Conservation (phyloP, 2,329 filamentous ascomycete genomes). For the Pseudogymnoascus sp. region DNA sequence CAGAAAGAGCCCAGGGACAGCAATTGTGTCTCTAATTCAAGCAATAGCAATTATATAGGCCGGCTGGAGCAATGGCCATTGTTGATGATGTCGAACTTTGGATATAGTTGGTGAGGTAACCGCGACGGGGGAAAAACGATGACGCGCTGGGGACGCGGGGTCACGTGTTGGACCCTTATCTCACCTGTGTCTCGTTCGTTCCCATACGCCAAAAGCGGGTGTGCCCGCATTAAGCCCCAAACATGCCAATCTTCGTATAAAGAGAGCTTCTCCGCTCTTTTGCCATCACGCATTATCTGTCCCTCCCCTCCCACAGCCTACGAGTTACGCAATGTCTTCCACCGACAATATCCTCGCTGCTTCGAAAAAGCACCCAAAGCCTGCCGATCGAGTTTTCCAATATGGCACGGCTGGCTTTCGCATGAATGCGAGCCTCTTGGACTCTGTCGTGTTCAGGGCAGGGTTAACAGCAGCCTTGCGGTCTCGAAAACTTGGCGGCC, state of each 20-base stretch:
- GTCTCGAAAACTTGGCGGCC: constrained; percentile 80
- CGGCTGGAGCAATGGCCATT: neutral
- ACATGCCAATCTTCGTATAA: constrained; percentile 7
- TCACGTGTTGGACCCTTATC: constrained; percentile 1
- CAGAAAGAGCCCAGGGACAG: neutral
- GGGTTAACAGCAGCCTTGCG: constrained; percentile 82
- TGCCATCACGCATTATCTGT: neutral
- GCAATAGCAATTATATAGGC: neutral
- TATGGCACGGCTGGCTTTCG: constrained; percentile 64
- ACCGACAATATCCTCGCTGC: constrained; percentile 48
- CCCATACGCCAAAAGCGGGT: constrained; percentile 6
- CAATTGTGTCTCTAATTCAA: neutral
- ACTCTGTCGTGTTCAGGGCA: constrained; percentile 87
- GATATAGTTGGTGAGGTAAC: neutral
- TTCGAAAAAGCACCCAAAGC: constrained; percentile 55
- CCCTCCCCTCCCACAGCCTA: neutral
- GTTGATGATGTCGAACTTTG: neutral
- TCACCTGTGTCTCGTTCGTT: neutral
- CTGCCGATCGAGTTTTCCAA: constrained; percentile 47
- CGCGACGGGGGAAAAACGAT: neutral
- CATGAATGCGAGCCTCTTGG: constrained; percentile 71
- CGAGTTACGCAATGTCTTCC: constrained; percentile 35
- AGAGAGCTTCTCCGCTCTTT: constrained; percentile 9
- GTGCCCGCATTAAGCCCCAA: constrained; percentile 6
- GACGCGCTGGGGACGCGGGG: neutral